Base-by-base conservation (phyloP, 257 asterid species). In the Penstemon eatonii region DNA sequence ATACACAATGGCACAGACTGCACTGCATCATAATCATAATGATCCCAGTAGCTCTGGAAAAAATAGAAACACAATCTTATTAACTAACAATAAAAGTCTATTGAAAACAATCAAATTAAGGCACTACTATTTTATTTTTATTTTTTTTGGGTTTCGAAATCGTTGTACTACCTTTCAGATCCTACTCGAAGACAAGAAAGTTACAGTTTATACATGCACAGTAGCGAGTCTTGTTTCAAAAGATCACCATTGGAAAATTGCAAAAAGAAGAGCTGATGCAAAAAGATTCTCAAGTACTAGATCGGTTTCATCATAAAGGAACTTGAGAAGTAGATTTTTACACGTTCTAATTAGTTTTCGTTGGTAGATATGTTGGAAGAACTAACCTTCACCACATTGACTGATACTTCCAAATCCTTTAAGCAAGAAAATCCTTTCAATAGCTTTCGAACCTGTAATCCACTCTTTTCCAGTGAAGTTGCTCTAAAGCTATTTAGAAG, bases 1-100 rank as follows among this genome's bases (percentile, higher is more conserved):
- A 62, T 47, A 62, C 67, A 44, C 4, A 1, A 44, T 15, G 67
- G 67, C 67, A 62, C 54, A 4, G 41, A 8, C 8, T 13, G 15
- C 53, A 18, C 54, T 13, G 11, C 40, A 8, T 43, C 40, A 18
- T 33, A 18, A 18, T 62, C 54, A 9, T 6, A 43, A 6, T 7
- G 41, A 11, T 13, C 6, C 41, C 6, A 2, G 1, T 3, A 3
- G 5, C 4, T 6, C 53, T 43, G 37, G 54, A 15, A 4, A 42
- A 46, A 4, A 49, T 1, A 49, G 11, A 10, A 13, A 11, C 6
- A n/a, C 10, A n/a, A n/a, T n/a, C 8, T 3, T 5, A 4, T n/a
- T 5, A 13, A n/a, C n/a, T n/a, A 15, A 4, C 6, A 10, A 15
- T 15, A 15, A 5, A 55, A 6, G 1, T 18, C 60, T 4, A 19